Evolutionary conservation across 345 rosid genomes (phyloP), one percentile per base, ranked within the genome.

Genomic region (Brassica incana): DNA sequence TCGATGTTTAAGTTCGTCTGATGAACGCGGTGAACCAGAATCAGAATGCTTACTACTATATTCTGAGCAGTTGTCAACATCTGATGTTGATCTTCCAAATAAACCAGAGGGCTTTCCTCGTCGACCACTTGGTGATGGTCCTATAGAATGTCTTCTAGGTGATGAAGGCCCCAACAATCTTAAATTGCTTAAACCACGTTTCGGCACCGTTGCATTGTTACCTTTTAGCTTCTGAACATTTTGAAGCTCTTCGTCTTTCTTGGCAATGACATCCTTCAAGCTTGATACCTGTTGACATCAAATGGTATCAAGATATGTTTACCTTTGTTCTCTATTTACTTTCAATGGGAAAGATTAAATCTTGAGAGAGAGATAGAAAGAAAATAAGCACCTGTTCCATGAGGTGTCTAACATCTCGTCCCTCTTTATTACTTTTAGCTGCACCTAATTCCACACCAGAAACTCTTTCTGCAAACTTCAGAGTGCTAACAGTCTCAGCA

Each of bases 401-500:
- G 78, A 95, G 97, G 69, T 95, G 93, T 83, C 91, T 90, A 65
- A 91, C 77, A 78, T 91, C 92, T 83, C 88, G 85, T 71, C 99
- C 98, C 80, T 95, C 99, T 86, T 85, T 93, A 75, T 86, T 91
- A 83, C 88, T 95, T 85, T 84, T 82, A 54, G 99, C 98, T 84
- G 99, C 93, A 20, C 99, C 99, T 59, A 95, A 80, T 86, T 95
- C 99, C 40, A 95, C 92, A 45, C 99, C 99, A 69, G 99, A 95
- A 69, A 95, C 98, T 80, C 99, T 91, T 85, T 93, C 93, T 0
- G 98, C 98, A 77, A 95, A 95, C 80, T 91, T 95, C 83, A 95
- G 82, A 38, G 99, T 91, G 79, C 99, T 95, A 75, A 93, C 65
- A 1, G 98, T 95, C 82, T 95, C 99, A 32, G 96, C 87, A 69